phyloP scores from a whole-genome alignment of 192 early-diverging fungal species.

The Coemansia sp. region DNA sequence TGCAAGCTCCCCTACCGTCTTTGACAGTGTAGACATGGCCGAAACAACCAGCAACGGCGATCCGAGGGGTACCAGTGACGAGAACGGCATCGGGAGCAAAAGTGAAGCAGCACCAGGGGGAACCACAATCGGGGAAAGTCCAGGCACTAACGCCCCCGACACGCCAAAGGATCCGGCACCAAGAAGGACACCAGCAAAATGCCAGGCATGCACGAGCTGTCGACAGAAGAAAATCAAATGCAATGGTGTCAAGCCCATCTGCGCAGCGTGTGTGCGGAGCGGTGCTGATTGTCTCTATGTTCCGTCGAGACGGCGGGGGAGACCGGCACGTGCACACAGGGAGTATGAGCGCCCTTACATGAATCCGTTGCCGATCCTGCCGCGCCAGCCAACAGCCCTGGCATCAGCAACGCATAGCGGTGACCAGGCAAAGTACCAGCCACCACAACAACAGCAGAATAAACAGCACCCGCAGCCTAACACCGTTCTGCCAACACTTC shows the following conservation, averaged over 20 bases:
- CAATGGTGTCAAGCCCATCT: conserved; percentile 53
- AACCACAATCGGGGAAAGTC: neutral
- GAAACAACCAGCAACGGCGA: conserved; percentile 52
- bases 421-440: conserved; percentile 29
- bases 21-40: conserved; percentile 19
- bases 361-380: conserved; percentile 54
- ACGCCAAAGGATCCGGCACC: conserved; percentile 17
- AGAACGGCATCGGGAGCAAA: conserved; percentile 15
- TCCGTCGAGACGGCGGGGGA: conserved; percentile 50
- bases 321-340: conserved; percentile 49
- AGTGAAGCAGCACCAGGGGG: conserved; percentile 12
- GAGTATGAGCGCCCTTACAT: conserved; percentile 52
- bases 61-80: conserved; percentile 21
- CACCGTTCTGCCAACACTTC: conserved; percentile 44
- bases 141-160: neutral
- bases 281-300: conserved; percentile 51
- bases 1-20: neutral
- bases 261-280: conserved; percentile 46
- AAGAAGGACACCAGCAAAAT: conserved; percentile 30
- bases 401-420: conserved; percentile 9
- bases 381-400: conserved; percentile 30
- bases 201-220: conserved; percentile 57
- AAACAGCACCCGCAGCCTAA: neutral
- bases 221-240: conserved; percentile 57
- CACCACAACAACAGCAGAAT: conserved; percentile 11